Conservation (phyloP, 2,329 filamentous ascomycete species). For the Cladophialophora carrionii region DNA sequence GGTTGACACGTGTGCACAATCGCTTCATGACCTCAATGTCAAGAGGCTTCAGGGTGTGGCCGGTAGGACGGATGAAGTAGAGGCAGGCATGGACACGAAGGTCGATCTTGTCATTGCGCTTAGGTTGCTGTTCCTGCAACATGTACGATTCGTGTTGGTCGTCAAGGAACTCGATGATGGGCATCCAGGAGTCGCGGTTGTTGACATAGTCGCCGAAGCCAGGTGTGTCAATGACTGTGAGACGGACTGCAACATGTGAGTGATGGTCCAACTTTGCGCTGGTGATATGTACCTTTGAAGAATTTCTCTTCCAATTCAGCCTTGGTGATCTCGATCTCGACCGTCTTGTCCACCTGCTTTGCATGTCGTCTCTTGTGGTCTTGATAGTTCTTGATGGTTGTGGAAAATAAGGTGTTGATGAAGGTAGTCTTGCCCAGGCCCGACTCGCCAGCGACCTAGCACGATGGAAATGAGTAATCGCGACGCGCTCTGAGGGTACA, state of each 20-base stretch:
- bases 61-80: constrained; percentile 98
- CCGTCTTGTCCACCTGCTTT: constrained; percentile 99
- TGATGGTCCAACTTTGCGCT: constrained; percentile 17
- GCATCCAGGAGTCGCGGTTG: constrained; percentile 99
- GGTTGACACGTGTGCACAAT: constrained; percentile 93
- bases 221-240: constrained; percentile 98
- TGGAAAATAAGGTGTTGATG: constrained; percentile 99
- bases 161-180: constrained; percentile 99
- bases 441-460: constrained; percentile 93
- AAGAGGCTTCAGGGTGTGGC: constrained; percentile 96
- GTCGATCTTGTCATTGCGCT: constrained; percentile 97
- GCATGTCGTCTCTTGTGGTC: constrained; percentile 99
- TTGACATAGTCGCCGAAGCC: constrained; percentile 99
- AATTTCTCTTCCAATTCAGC: constrained; percentile 99
- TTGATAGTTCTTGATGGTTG: constrained; percentile 99
- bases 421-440: constrained; percentile 99
- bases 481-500: not conserved
- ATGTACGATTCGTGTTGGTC: constrained; percentile 99
- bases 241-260: constrained; percentile 67
- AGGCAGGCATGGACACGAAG: constrained; percentile 97
- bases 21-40: constrained; percentile 99
- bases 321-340: constrained; percentile 99
- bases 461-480: constrained; percentile 22
- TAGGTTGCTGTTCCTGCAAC: constrained; percentile 99
- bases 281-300: constrained; percentile 80